phyloP scores from a whole-genome alignment of 1,139 yeast species.

The Kodamaea suecica region DNA sequence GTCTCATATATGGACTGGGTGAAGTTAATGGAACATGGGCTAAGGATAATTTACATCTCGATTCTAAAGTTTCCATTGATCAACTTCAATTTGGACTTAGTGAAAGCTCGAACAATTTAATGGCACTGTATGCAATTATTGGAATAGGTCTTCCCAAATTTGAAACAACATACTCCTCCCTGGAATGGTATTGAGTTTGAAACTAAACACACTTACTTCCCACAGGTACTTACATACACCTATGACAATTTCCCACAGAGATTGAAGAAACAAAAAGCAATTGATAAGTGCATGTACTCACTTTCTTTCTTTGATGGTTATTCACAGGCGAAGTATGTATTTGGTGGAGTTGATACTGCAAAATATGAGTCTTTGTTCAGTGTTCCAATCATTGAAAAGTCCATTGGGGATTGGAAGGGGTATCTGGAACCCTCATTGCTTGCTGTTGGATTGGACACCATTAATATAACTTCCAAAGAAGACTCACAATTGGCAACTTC shows the following conservation, averaged over 20 bases:
- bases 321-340: conserved; percentile 20
- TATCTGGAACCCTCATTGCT: conserved; percentile 5
- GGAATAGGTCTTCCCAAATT: conserved; percentile 17
- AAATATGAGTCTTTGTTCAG: conserved; percentile 20
- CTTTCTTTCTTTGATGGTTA: conserved; percentile 16
- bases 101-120: conserved; percentile 9
- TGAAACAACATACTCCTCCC: conserved; percentile 11
- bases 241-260: conserved; percentile 18
- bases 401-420: conserved; percentile 3
- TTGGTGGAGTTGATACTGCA: conserved; percentile 30
- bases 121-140: conserved; percentile 14
- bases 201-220: conserved; percentile 4
- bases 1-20: conserved; percentile 10
- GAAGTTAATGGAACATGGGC: conserved; percentile 10
- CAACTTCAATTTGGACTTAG: conserved; percentile 10
- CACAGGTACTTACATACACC: neutral
- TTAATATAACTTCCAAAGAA: conserved; percentile 2
- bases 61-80: conserved; percentile 1
- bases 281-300: conserved; percentile 20
- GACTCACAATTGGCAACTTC: conserved; percentile 3
- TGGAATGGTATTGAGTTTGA: conserved; percentile 9
- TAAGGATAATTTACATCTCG: neutral
- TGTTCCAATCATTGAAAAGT: conserved; percentile 7
- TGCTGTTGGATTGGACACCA: conserved; percentile 7
- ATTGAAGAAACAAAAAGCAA: conserved; percentile 18